A percentile compares a stretch with the other conserved stretches of the same genome.
phyloP scores from a whole-genome alignment of 352 stramenopile genomes.

The Phytophthora citrophthora region DNA sequence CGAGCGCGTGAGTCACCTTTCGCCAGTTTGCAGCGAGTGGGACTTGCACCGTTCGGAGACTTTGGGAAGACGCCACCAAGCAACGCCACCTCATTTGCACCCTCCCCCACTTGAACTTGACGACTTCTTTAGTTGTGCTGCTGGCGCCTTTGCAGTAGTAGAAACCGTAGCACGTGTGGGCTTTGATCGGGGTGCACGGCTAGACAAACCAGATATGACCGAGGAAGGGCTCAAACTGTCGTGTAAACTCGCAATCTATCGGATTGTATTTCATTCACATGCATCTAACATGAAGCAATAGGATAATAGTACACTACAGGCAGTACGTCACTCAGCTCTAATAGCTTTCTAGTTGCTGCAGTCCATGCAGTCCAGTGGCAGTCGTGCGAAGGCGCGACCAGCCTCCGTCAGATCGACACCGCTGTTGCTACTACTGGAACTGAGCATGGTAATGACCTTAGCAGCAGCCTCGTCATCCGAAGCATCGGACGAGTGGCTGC shows the following conservation, averaged over 20 bases:
- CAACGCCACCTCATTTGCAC: constrained; percentile 35
- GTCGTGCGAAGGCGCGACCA: constrained; percentile 41
- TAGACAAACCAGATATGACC: background rate
- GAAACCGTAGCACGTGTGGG: constrained; percentile 3
- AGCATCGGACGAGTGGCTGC: constrained; percentile 7
- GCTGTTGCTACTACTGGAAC: constrained; percentile 7
- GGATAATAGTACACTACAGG: constrained; percentile 21
- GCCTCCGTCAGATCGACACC: constrained; percentile 35
- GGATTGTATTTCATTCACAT: constrained; percentile 23
- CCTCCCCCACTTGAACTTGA: constrained; percentile 14
- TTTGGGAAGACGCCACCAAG: constrained; percentile 17
- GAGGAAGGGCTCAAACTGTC: background rate
- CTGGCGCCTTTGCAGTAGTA: background rate
- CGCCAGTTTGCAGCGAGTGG: constrained; percentile 29
- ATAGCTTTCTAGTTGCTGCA: constrained; percentile 19
- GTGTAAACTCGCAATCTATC: background rate
- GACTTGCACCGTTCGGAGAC: constrained; percentile 5
- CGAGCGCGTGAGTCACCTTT: constrained; percentile 23
- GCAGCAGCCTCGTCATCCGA: constrained; percentile 32
- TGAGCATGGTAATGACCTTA: constrained; percentile 37
- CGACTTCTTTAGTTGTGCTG: background rate
- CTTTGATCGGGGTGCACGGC: background rate
- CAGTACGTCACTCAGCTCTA: constrained; percentile 10
- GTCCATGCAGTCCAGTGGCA: constrained; percentile 46
- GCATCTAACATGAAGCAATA: constrained; percentile 27